Base-by-base conservation (phyloP, 805 yeast species). In the Candida anglica region DNA sequence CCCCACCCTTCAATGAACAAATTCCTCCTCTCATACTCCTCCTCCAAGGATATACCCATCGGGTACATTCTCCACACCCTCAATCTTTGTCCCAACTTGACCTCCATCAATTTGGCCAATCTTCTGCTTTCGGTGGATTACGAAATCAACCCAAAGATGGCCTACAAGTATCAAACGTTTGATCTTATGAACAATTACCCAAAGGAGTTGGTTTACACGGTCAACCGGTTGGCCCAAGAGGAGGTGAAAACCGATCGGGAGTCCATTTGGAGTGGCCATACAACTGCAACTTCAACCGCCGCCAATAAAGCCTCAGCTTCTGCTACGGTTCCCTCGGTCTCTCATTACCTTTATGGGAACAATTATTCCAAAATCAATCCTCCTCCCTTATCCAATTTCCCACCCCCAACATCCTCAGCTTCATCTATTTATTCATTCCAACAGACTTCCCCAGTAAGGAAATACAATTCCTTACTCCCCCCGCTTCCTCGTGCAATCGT, bases 21-120 rank as follows among this genome's bases (percentile, higher is more conserved):
- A 37, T 77, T 80, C 42, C 53, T 86, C 23, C 47, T 69, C 34
- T 81, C 75, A 52, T 83, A 82, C 55, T 69, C 86, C 3, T 65
- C 73, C 15, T 70, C 81, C n/a, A 77, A 73, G 44, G 96, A 87
- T 52, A 52, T 87, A 5, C 96, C 96, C 1, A 60, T 81, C 19
- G 96, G 96, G 0, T 76, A 77, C 41, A 48, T 88, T 7, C 50
- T 87, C 10, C 94, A 85, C 52, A 48, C 86, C 23, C 49, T 87
- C 24, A 71, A 70, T n/a, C 60, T 75, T 21, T 88, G 96, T 50
- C 77, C 77, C 10, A 80, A 82, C 43, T 46, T 87, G 23, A 57
- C 51, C 11, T 46, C 58, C 3, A 44, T 87, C 16, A 69, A 87
- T 46, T 53, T 87, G n/a, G 77, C 77, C 4, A 71, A 72, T 30